These are phyloP conservation scores for Acarospora socialis DNA, from an alignment of 2,329 filamentous ascomycete species.

Conservation along the genomic window DNA sequence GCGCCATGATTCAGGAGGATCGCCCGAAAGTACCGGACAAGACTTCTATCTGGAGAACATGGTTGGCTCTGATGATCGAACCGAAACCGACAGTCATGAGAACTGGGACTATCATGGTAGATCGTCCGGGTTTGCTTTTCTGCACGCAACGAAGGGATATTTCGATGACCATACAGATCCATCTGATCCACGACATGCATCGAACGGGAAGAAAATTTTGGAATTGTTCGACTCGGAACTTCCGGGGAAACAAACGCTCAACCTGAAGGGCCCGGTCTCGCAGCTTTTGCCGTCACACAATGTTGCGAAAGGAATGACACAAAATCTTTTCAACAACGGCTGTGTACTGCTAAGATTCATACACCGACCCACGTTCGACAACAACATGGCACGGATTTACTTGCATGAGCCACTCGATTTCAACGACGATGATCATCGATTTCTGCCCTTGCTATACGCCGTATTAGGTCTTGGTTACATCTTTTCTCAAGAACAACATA, in stretches of 20 bases:
- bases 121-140: slow-evolving; percentile 11
- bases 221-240: slow-evolving; percentile 12
- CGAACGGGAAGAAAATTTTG: slow-evolving; percentile 4
- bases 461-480: slow-evolving; percentile 12
- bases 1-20: slow-evolving; percentile 3
- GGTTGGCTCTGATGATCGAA: slow-evolving; percentile 10
- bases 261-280: slow-evolving; percentile 3
- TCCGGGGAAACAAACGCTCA: slow-evolving; percentile 8
- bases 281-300: slow-evolving; percentile 10
- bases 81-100: slow-evolving; percentile 6
- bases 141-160: slow-evolving; percentile 10
- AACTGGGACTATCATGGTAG: slow-evolving; percentile 12
- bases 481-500: slow-evolving; percentile 9
- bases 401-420: slow-evolving; percentile 10
- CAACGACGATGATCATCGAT: slow-evolving; percentile 11
- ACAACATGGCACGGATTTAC: slow-evolving; percentile 12
- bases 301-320: slow-evolving; percentile 7
- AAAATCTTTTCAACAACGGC: slow-evolving; percentile 9
- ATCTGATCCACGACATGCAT: neutral
- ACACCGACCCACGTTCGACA: slow-evolving; percentile 9
- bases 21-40: slow-evolving; percentile 4
- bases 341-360: slow-evolving; percentile 12
- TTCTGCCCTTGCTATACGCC: slow-evolving; percentile 10
- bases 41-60: slow-evolving; percentile 12
- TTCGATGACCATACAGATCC: slow-evolving; percentile 7